Percentiles rank a stretch among this genome's conserved stretches.
Evolutionary conservation across 2,329 filamentous ascomycete species (phyloP).

Genomic region (Diaporthe eres): DNA sequence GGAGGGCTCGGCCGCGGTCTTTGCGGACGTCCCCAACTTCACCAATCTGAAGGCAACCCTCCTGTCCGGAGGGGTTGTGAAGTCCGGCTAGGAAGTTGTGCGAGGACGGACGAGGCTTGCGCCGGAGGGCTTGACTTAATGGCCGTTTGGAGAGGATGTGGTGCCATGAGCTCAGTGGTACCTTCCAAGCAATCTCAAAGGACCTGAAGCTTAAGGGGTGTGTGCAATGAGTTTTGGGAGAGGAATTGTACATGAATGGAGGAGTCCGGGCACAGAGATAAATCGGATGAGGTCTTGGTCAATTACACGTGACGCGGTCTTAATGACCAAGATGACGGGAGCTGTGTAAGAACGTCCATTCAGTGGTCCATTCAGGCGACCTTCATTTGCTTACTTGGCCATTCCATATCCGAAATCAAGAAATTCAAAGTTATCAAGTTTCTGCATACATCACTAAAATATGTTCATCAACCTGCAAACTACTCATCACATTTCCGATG

Average conservation of each 20-base stretch:
- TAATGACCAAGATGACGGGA: background rate
- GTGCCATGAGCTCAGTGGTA: background rate
- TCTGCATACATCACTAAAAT: background rate
- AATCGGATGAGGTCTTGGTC: background rate
- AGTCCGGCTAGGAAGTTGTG: background rate
- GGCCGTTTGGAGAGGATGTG: background rate
- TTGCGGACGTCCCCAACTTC: conserved; percentile 53
- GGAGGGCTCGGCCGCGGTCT: conserved; percentile 43
- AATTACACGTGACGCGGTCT: background rate
- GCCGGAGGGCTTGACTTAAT: background rate
- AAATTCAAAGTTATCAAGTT: too few relatives aligned
- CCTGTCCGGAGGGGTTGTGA: conserved; percentile 13
- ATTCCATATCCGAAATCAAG: background rate
- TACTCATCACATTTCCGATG: background rate
- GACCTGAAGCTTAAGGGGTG: background rate
- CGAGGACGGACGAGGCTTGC: background rate
- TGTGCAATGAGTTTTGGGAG: too few relatives aligned
- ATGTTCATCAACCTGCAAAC: background rate
- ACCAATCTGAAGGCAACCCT: conserved; percentile 44
- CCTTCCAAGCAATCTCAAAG: background rate
- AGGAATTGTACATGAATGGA: background rate
- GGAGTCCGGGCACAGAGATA: background rate
- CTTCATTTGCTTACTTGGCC: background rate
- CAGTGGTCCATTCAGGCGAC: too few relatives aligned
- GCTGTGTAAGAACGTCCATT: background rate